Evolutionary conservation across 495 filamentous ascomycete genomes (phyloP).

Genomic region (Xylaria venustula): DNA sequence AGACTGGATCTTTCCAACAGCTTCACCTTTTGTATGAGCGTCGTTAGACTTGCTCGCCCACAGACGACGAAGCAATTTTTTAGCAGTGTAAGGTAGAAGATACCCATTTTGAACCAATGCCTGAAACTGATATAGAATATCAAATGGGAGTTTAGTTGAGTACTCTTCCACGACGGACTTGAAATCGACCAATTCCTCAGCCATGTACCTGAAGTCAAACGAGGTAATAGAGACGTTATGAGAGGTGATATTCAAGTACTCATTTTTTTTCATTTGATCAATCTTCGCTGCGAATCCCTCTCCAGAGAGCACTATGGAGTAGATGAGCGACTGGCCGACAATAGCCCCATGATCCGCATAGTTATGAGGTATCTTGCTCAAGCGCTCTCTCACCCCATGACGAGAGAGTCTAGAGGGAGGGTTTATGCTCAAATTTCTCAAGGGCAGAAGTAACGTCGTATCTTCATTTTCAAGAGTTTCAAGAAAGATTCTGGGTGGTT

Average conservation of each 20-base stretch:
- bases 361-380: conserved; percentile 19
- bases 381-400: conserved; percentile 6
- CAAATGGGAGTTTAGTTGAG: conserved; percentile 27
- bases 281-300: conserved; percentile 16
- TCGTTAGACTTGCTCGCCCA: not conserved
- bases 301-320: conserved; percentile 21
- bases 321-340: conserved; percentile 29
- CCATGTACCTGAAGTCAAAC: conserved; percentile 17
- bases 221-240: conserved; percentile 15
- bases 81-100: conserved; percentile 45
- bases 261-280: conserved; percentile 21
- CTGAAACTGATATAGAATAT: conserved; percentile 49
- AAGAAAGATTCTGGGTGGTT: conserved; percentile 21
- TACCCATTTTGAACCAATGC: conserved; percentile 52
- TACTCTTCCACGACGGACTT: conserved; percentile 13
- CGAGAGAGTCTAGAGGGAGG: not conserved
- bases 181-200: conserved; percentile 16
- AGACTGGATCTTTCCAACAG: not conserved
- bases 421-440: conserved; percentile 2
- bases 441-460: not conserved
- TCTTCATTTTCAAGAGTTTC: not conserved
- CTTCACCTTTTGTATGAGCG: conserved; percentile 13
- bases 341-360: conserved; percentile 19
- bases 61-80: conserved; percentile 33
- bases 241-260: conserved; percentile 24